Conservation (phyloP, 2,329 filamentous ascomycete genomes). For the Rutstroemia sp. region DNA sequence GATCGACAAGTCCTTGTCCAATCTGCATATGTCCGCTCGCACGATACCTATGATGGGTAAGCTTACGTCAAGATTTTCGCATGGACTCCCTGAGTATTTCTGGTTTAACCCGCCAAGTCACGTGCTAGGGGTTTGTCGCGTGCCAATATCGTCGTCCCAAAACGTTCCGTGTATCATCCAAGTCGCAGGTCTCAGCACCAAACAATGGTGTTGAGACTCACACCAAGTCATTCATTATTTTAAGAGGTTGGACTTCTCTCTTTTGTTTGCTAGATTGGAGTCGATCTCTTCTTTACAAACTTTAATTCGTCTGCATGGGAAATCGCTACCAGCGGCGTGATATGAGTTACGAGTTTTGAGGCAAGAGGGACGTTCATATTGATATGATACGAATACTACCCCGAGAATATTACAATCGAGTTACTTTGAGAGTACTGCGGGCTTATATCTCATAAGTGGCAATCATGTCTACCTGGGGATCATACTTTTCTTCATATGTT, state of each 20-base stretch:
- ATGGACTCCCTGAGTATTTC: background rate
- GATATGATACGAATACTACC: background rate
- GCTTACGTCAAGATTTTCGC: background rate
- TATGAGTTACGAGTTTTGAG: too few species aligned
- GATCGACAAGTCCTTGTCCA: too few species aligned
- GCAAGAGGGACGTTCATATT: too few species aligned
- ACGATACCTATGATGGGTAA: background rate
- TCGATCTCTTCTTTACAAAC: background rate
- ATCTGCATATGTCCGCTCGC: too few species aligned
- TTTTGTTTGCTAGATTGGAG: too few species aligned
- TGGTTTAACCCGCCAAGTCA: background rate
- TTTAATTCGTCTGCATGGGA: background rate
- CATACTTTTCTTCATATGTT: slow-evolving; percentile 17
- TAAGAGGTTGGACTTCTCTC: background rate
- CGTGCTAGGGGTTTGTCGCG: background rate
- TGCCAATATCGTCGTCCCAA: background rate
- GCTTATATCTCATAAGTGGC: slow-evolving; percentile 7
- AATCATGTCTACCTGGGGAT: slow-evolving; percentile 13
- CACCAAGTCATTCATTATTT: background rate
- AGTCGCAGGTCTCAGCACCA: background rate
- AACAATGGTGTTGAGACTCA: background rate
- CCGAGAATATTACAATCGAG: background rate
- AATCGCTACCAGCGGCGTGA: too few species aligned
- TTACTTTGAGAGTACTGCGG: background rate
- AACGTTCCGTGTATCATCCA: background rate